phyloP scores from a whole-genome alignment of 2,329 filamentous ascomycete species.

The Aureobasidium sp. region DNA sequence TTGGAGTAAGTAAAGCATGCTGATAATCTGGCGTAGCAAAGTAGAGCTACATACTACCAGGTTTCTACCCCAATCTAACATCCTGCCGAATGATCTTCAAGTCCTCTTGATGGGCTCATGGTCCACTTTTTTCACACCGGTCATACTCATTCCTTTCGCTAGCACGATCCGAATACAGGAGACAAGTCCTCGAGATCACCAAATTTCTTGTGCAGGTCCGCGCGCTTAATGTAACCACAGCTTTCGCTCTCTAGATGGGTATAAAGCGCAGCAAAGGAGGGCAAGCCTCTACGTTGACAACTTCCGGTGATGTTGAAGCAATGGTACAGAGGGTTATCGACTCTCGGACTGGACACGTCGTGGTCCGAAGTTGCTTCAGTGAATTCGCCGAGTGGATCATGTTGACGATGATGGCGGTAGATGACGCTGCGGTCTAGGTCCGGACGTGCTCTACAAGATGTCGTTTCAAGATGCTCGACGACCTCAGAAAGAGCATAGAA shows the following conservation, averaged over 20 bases:
- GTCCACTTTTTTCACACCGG: no score
- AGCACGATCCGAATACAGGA: neutral
- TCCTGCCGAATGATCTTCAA: no score
- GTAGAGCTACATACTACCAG: no score
- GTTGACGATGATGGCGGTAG: neutral
- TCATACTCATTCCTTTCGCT: neutral
- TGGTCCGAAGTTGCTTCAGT: neutral
- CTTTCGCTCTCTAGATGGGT: neutral
- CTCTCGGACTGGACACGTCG: neutral
- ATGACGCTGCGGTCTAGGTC: neutral
- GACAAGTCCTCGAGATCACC: neutral
- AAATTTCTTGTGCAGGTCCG: neutral
- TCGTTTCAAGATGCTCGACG: neutral
- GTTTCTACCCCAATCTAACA: neutral
- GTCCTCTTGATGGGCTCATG: no score
- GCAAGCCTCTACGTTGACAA: neutral
- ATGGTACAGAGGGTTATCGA: neutral
- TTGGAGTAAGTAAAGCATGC: neutral
- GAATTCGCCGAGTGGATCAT: neutral
- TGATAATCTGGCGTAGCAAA: neutral
- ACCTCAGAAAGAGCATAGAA: neutral
- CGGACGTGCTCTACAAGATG: neutral
- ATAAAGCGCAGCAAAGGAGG: neutral
- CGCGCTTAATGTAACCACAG: neutral
- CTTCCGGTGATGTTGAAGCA: neutral